Evolutionary conservation across 1,284 basidiomycete genomes (phyloP), one percentile per base, ranked within the genome.

Genomic region (Microbotryum scabiosae): DNA sequence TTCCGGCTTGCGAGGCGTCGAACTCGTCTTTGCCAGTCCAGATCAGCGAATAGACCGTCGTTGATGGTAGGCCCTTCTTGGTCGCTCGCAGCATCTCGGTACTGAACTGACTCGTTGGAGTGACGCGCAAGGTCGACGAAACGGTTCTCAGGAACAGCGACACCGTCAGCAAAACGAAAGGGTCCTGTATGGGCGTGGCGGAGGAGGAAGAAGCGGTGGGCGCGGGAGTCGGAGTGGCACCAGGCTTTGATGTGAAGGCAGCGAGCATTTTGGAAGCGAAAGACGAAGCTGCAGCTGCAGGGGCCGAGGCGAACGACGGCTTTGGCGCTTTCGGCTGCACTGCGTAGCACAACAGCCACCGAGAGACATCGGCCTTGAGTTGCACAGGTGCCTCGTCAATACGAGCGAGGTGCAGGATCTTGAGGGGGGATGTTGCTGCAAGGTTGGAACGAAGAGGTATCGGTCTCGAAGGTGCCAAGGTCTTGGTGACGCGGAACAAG

Each of bases 21-120:
- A 87, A 90, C 71, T 90, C 88, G 51, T 88, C 85, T 70, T 91
- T 90, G 7, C 87, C 86, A 0, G 92, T 94, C 78, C 90, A 97
- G 49, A 98, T 90, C 23, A 98, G 78, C 68, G 88, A 85, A 60
- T 90, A 86, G 53, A 82, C 84, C 72, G 93, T 84, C 57, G 79
- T 82, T 9, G 77, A 78, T 0, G 96, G 96, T 0, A 91, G 87
- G 48, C 88, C 85, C 79, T 98, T 98, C 81, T 97, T 97, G 1
- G 93, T 98, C 10, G 90, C 90, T 54, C 94, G 81, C 69, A 90
- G 82, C 41, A 98, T 80, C 74, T 97, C 94, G 2, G 80, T 74
- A 1, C 82, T 81, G 65, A 92, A 82, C 63, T 87, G 85, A 63
- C 82, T 79, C 63, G 86, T 84, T 4, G 93, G 77, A 21, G 79